These are phyloP conservation scores for Arctostaphylos glauca DNA, from an alignment of 148 eudicot species.

Conservation along the genomic window DNA sequence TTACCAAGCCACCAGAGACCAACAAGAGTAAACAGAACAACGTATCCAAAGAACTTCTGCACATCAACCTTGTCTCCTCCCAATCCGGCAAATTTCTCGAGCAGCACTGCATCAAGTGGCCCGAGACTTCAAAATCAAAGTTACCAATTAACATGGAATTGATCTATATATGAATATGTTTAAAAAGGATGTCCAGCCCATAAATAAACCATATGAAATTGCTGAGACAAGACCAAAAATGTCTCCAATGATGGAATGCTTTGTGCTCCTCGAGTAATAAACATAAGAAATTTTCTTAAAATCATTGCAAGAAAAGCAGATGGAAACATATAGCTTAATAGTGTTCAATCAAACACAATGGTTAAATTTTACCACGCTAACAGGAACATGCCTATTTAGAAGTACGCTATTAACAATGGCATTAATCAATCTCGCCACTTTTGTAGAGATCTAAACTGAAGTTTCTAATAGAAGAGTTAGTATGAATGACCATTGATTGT, in stretches of 20 bases:
- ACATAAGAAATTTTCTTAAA: neutral
- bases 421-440: too few species aligned
- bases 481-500: neutral
- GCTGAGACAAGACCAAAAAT: slow-evolving; percentile 42
- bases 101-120: slow-evolving; percentile 31
- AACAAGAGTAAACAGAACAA: slow-evolving; percentile 38
- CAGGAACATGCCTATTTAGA: too few species aligned
- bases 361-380: too few species aligned
- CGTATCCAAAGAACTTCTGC: slow-evolving; percentile 38
- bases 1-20: slow-evolving; percentile 51
- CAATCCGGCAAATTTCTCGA: slow-evolving; percentile 36
- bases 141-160: neutral
- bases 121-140: neutral
- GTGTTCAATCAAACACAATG: neutral
- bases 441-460: too few species aligned
- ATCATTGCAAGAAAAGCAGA: neutral
- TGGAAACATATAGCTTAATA: neutral
- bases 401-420: too few species aligned
- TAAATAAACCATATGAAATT: slow-evolving; percentile 34
- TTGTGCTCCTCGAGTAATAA: slow-evolving; percentile 23
- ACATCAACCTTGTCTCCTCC: slow-evolving; percentile 41
- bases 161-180: neutral
- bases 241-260: slow-evolving; percentile 36
- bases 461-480: neutral
- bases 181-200: slow-evolving; percentile 19